Evolutionary conservation across 345 rosid species (phyloP).

Genomic region (Boechera stricta): DNA sequence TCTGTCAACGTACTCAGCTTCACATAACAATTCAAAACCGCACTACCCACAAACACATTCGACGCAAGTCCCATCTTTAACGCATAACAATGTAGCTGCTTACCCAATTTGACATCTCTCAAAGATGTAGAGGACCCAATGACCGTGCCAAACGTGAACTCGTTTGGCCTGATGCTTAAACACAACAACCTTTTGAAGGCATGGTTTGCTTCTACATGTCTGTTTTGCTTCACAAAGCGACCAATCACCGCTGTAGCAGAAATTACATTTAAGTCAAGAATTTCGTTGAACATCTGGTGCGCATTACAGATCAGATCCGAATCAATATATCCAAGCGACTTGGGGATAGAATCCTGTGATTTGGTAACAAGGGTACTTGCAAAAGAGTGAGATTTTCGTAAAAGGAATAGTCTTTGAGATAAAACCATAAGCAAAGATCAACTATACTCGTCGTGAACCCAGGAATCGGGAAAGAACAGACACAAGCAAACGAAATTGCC

Average conservation of each 20-base stretch:
- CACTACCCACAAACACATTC: slow-evolving; percentile 75
- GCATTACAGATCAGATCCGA: slow-evolving; percentile 27
- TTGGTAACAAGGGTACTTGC: slow-evolving; percentile 24
- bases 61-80: slow-evolving; percentile 65
- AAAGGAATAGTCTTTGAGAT: slow-evolving; percentile 18
- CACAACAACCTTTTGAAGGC: slow-evolving; percentile 60
- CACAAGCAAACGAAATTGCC: neutral
- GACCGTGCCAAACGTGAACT: slow-evolving; percentile 75
- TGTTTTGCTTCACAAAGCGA: slow-evolving; percentile 49
- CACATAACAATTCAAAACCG: slow-evolving; percentile 62
- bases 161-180: slow-evolving; percentile 63
- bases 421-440: slow-evolving; percentile 30
- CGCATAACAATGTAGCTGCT: slow-evolving; percentile 68
- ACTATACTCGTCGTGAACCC: neutral
- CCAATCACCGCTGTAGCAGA: slow-evolving; percentile 65
- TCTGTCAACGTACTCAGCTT: slow-evolving; percentile 61
- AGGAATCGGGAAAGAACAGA: slow-evolving; percentile 3
- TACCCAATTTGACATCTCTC: slow-evolving; percentile 53
- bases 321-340: neutral
- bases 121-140: slow-evolving; percentile 57
- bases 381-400: slow-evolving; percentile 17
- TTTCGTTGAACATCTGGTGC: slow-evolving; percentile 59
- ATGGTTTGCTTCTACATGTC: slow-evolving; percentile 52
- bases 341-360: slow-evolving; percentile 19
- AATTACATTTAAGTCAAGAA: slow-evolving; percentile 55